Base-by-base conservation (phyloP, 1,284 basidiomycete genomes). In the Paramarasmius palmivorus region DNA sequence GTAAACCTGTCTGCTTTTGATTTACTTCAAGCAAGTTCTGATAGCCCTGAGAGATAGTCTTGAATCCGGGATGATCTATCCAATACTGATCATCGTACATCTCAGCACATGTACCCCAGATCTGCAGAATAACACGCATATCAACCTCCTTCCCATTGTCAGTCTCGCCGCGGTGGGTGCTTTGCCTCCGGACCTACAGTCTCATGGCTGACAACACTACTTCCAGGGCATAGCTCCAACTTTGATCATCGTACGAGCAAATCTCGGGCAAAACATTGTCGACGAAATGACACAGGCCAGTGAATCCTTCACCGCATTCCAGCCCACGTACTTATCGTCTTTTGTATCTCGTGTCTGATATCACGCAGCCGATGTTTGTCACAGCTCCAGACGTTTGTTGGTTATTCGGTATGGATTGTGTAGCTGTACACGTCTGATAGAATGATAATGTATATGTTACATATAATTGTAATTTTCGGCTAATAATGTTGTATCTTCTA, bases 1-100 rank as follows among this genome's bases (percentile, higher is more conserved):
- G 23, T 44, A 9, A n/a, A n/a, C n/a, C 15, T 5, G 2, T 2
- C 20, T 2, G 15, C 23, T n/a, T 4, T 41, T 10, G 19, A n/a
- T n/a, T n/a, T 19, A 3, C 39, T 2, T 6, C 36, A 37, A 37
- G 19, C 7, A 14, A 4, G 19, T 20, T 10, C 39, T 41, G 12
- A 41, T 22, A 23, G 22, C n/a, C n/a, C 15, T 42, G 15, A 23
- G 3, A 4, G 12, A 29, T 8, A 46, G 44, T n/a, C 25, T 46
- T 19, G 44, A 46, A 32, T 46, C 44, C 15, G 44, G 44, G 15
- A 46, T 46, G 44, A 9, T 46, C 29, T 46, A 46, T 29, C 44
- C 44, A 9, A 23, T 46, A 17, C 5, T 14, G 3, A 46, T 46
- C 14, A 19, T 46, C 7, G 9, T 46, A 4, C 44, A 46, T 7